phyloP scores from a whole-genome alignment of 2,329 filamentous ascomycete genomes.

The Diaporthe vaccinii region DNA sequence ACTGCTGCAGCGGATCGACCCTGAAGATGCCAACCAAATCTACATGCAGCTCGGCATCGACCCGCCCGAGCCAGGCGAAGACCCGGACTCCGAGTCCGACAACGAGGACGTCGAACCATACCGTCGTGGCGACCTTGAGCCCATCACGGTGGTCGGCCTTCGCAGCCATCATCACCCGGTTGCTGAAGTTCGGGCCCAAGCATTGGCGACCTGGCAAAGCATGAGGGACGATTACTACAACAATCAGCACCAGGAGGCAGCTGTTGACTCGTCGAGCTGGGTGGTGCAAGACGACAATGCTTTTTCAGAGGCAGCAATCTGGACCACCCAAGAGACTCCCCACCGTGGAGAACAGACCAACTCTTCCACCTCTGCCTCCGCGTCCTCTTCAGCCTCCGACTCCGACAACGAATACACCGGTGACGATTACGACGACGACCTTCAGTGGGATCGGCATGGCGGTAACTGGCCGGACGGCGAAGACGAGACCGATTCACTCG shows the following conservation, averaged over 20 bases:
- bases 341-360: background rate
- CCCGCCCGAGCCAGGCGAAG: background rate
- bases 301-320: background rate
- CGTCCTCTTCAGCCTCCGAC: background rate
- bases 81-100: background rate
- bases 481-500: background rate
- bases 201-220: background rate
- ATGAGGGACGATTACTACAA: background rate
- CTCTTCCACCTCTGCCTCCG: background rate
- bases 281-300: background rate
- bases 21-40: background rate
- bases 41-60: conserved; percentile 3
- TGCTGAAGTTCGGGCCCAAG: background rate
- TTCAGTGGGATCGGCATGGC: background rate
- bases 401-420: background rate
- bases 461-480: background rate
- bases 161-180: conserved; percentile 28
- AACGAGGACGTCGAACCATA: background rate
- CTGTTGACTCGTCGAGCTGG: background rate
- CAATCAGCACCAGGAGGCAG: background rate
- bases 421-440: background rate
- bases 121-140: background rate
- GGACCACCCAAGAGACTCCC: background rate
- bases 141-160: conserved; percentile 9
- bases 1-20: background rate